These are phyloP conservation scores for Fusarium austroafricanum DNA, from an alignment of 2,329 filamentous ascomycete genomes.

Conservation along the genomic window DNA sequence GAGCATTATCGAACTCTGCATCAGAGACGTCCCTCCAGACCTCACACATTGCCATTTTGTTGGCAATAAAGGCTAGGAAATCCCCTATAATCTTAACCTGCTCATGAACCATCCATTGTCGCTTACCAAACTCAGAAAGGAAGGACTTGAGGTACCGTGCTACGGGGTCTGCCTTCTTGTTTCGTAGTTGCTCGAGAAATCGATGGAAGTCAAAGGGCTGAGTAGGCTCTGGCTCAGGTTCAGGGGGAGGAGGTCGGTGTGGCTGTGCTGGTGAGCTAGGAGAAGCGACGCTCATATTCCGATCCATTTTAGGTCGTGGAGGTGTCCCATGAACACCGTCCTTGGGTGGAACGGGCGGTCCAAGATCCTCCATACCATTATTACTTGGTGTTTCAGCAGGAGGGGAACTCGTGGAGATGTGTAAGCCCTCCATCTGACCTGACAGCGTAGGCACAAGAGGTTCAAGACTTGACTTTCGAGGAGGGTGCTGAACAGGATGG, in stretches of 20 bases:
- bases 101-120: conserved; percentile 99
- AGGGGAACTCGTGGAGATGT: conserved; percentile 55
- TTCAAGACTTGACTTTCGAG: conserved; percentile 87
- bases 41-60: conserved; percentile 98
- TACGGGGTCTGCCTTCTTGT: conserved; percentile 97
- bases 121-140: conserved; percentile 92
- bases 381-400: conserved; percentile 53
- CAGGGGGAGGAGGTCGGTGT: conserved; percentile 75
- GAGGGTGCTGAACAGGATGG: conserved; percentile 77
- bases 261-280: conserved; percentile 63
- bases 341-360: conserved; percentile 70
- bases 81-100: conserved; percentile 99
- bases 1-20: conserved; percentile 96
- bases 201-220: conserved; percentile 97
- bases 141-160: conserved; percentile 97
- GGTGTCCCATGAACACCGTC: conserved; percentile 61
- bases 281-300: conserved; percentile 45
- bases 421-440: conserved; percentile 60
- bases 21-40: conserved; percentile 97
- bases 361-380: conserved; percentile 57
- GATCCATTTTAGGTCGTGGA: conserved; percentile 55
- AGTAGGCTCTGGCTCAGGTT: conserved; percentile 81
- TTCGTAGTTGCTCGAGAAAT: conserved; percentile 93
- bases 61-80: conserved; percentile 94
- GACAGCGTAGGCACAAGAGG: conserved; percentile 67